Conservation (phyloP, 2,329 filamentous ascomycete species). For the Microsporum audouinii region DNA sequence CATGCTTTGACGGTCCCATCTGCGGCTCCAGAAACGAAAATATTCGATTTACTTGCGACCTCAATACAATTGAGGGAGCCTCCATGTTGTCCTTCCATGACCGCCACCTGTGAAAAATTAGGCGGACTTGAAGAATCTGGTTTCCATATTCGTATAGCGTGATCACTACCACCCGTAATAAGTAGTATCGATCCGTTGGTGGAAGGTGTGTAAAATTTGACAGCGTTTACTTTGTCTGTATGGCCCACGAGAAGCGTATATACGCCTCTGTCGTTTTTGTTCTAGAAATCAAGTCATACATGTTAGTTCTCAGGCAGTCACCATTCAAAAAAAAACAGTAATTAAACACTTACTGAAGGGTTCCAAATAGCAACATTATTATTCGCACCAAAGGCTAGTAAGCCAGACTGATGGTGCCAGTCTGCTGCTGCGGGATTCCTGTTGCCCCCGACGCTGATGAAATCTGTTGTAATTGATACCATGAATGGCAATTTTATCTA, state of each 20-base stretch:
- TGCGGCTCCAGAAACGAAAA: constrained; percentile 51
- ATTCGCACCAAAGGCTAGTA: constrained; percentile 81
- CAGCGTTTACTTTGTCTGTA: constrained; percentile 65
- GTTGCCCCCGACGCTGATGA: constrained; percentile 73
- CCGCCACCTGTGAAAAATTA: constrained; percentile 37
- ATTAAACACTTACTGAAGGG: constrained; percentile 50
- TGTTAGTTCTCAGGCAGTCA: not conserved
- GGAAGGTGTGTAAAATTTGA: constrained; percentile 58
- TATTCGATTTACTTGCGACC: constrained; percentile 32
- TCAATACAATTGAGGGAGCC: constrained; percentile 59
- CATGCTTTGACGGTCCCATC: constrained; percentile 56
- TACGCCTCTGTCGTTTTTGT: constrained; percentile 46
- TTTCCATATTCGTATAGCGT: constrained; percentile 56
- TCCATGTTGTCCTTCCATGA: constrained; percentile 51
- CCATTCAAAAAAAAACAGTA: not conserved
- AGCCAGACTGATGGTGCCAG: constrained; percentile 59
- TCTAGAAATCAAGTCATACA: constrained; percentile 22
- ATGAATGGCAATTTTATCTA: constrained; percentile 18
- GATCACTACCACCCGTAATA: constrained; percentile 72
- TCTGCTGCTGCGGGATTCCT: constrained; percentile 81
- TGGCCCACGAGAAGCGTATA: constrained; percentile 61
- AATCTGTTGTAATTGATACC: constrained; percentile 35
- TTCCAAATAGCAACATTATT: constrained; percentile 82
- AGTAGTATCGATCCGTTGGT: constrained; percentile 46
- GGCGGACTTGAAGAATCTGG: constrained; percentile 17